These are phyloP conservation scores for Camelina neglecta DNA, from an alignment of 345 rosid genomes.

Conservation along the genomic window DNA sequence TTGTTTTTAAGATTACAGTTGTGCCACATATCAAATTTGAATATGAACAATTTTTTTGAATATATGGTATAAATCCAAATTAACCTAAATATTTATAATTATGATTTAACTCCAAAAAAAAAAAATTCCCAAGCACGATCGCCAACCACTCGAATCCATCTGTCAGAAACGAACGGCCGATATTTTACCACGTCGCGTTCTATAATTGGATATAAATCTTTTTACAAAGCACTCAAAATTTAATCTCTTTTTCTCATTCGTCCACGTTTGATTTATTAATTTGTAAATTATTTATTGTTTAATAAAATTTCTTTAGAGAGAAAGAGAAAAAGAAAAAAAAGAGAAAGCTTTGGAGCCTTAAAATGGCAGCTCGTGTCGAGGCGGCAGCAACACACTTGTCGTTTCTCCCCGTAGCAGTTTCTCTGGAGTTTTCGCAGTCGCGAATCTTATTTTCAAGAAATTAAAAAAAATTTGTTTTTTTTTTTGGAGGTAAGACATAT, in stretches of 20 bases:
- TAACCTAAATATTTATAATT: conserved; percentile 15
- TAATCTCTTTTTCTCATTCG: conserved; percentile 19
- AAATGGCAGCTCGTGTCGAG: conserved; percentile 74
- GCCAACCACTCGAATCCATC: conserved; percentile 34
- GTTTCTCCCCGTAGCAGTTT: conserved; percentile 46
- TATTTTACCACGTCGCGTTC: background rate
- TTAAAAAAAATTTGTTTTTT: background rate
- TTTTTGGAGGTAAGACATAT: conserved; percentile 3
- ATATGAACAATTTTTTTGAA: background rate
- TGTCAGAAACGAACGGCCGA: conserved; percentile 37
- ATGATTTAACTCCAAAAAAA: background rate
- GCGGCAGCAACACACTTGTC: conserved; percentile 80
- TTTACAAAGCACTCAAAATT: background rate
- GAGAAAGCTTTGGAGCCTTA: conserved; percentile 44
- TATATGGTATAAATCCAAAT: background rate
- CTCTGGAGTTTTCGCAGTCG: conserved; percentile 37
- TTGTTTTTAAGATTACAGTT: background rate
- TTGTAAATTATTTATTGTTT: background rate
- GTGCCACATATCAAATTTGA: background rate
- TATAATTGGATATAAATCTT: background rate
- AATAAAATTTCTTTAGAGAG: too few relatives aligned
- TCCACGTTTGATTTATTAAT: conserved; percentile 29
- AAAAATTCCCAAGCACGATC: conserved; percentile 26
- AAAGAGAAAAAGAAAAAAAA: background rate
- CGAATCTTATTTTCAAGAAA: conserved; percentile 29